phyloP scores from a whole-genome alignment of 140 eudicot genomes.

The Artemisia princeps region DNA sequence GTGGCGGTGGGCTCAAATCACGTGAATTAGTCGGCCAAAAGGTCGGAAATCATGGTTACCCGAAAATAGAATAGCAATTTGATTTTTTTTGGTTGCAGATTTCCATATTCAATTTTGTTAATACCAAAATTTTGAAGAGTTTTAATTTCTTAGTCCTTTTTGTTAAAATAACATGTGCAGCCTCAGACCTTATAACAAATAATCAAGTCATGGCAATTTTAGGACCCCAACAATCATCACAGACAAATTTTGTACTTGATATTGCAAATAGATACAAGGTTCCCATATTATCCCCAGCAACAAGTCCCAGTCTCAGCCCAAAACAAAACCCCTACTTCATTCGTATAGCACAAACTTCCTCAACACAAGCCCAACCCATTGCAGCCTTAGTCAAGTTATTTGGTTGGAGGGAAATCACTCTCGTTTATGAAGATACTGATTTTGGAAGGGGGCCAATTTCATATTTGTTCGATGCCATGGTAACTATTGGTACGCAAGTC shows the following conservation, averaged over 20 bases:
- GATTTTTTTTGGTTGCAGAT: too few relatives aligned
- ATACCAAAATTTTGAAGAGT: too few relatives aligned
- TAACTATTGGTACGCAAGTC: slow-evolving; percentile 26
- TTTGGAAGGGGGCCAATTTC: slow-evolving; percentile 47
- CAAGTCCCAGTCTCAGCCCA: slow-evolving; percentile 36
- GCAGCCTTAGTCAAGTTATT: slow-evolving; percentile 35
- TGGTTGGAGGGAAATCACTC: slow-evolving; percentile 42
- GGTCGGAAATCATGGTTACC: too few relatives aligned
- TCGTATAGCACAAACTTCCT: slow-evolving; percentile 32
- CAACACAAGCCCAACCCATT: slow-evolving; percentile 37
- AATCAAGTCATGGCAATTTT: slow-evolving; percentile 35
- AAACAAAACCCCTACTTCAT: slow-evolving; percentile 33
- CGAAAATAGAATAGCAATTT: too few relatives aligned
- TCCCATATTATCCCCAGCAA: slow-evolving; percentile 46
- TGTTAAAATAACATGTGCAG: slow-evolving; percentile 20
- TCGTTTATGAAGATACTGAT: slow-evolving; percentile 39
- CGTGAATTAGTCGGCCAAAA: too few relatives aligned
- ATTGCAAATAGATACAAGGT: slow-evolving; percentile 39
- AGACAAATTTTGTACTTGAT: slow-evolving; percentile 41
- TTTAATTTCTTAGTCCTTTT: too few relatives aligned
- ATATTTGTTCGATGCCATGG: slow-evolving; percentile 33
- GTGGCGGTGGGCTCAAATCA: too few relatives aligned
- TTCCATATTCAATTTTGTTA: too few relatives aligned
- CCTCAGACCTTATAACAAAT: slow-evolving; percentile 32
- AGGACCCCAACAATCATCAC: slow-evolving; percentile 43